Evolutionary conservation across 768 basidiomycete genomes (phyloP).

Genomic region (Tricholoma terreum): DNA sequence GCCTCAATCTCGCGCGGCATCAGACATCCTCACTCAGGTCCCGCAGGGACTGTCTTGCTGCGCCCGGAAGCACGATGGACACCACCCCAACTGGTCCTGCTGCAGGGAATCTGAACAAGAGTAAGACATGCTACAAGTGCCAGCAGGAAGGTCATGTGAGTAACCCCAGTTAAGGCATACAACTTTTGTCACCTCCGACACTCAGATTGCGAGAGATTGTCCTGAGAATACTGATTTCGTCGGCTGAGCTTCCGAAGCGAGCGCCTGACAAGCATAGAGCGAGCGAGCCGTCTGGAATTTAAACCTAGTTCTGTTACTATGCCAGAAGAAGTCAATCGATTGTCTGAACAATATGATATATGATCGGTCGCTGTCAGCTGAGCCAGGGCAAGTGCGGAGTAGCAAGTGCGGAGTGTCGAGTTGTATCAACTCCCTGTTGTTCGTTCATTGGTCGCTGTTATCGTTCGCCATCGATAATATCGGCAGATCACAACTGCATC

Average conservation of each 20-base stretch:
- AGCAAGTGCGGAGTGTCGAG: slow-evolving; percentile 2
- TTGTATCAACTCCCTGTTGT: neutral
- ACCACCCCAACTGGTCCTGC: slow-evolving; percentile 44
- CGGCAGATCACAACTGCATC: neutral
- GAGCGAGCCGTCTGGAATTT: slow-evolving; percentile 4
- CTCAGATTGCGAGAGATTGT: slow-evolving; percentile 65
- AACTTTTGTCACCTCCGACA: slow-evolving; percentile 1
- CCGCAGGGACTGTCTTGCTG: slow-evolving; percentile 76
- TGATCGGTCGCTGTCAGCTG: neutral
- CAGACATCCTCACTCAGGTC: slow-evolving; percentile 5
- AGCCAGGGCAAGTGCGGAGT: slow-evolving; percentile 6
- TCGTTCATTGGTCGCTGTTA: slow-evolving; percentile 11
- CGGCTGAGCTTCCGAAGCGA: slow-evolving; percentile 35
- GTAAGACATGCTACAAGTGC: slow-evolving; percentile 86
- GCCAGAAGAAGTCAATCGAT: slow-evolving; percentile 8
- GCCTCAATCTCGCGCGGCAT: slow-evolving; percentile 4
- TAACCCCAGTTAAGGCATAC: slow-evolving; percentile 14
- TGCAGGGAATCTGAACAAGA: slow-evolving; percentile 48
- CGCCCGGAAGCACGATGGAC: slow-evolving; percentile 54
- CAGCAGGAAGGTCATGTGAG: slow-evolving; percentile 85
- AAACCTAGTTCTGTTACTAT: slow-evolving; percentile 4
- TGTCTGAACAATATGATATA: neutral
- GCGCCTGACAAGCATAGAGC: neutral
- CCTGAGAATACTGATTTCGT: slow-evolving; percentile 53
- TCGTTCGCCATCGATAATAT: slow-evolving; percentile 9